phyloP scores from a whole-genome alignment of 2,329 filamentous ascomycete species.

The Xylaria sp. region DNA sequence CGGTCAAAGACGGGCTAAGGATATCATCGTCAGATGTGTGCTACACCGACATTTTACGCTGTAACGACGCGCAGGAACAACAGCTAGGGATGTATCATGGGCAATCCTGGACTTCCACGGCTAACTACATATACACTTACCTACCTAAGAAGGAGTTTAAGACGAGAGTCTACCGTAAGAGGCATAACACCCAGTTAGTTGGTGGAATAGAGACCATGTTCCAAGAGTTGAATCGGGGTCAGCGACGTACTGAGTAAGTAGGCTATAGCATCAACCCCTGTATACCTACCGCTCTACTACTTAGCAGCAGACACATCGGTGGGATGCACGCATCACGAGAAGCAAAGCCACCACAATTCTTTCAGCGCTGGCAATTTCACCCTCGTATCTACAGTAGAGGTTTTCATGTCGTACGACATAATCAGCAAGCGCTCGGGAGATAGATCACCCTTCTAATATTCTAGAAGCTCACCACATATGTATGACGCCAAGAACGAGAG shows the following conservation, averaged over 20 bases:
- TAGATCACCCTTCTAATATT: slow-evolving; percentile 1
- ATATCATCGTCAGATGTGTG: slow-evolving; percentile 21
- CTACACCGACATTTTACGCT: slow-evolving; percentile 29
- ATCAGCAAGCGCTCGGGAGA: not conserved
- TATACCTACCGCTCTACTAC: not conserved
- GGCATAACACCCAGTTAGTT: not conserved
- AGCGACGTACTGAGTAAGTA: not conserved
- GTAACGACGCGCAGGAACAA: slow-evolving; percentile 4
- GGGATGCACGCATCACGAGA: not conserved
- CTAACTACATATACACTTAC: not conserved
- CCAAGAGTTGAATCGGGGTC: not conserved
- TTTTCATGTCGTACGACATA: not conserved
- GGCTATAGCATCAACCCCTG: not conserved
- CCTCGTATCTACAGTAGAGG: too few species aligned
- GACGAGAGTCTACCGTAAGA: not conserved
- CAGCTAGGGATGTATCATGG: slow-evolving; percentile 5
- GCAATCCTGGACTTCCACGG: not conserved
- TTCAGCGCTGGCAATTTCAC: not conserved
- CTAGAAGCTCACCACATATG: slow-evolving; percentile 11
- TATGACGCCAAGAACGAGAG: not conserved
- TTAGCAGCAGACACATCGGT: too few species aligned
- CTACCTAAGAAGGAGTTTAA: slow-evolving; percentile 3
- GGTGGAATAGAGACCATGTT: not conserved
- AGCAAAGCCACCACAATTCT: not conserved
- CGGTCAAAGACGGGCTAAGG: slow-evolving; percentile 26